phyloP scores from a whole-genome alignment of 345 rosid genomes.

The Zanthoxylum bungeanum region DNA sequence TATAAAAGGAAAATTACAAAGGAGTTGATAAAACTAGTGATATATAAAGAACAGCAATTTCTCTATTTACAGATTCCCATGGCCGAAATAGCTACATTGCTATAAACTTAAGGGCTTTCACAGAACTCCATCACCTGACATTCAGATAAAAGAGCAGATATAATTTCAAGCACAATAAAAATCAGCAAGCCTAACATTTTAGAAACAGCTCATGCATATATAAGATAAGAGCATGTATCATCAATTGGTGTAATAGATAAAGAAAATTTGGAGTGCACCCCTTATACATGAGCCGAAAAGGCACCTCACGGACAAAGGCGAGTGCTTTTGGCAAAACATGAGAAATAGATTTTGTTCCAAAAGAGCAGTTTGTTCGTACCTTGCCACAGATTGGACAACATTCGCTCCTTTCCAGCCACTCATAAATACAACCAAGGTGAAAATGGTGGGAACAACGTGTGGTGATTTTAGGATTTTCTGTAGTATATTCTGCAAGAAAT shows the following conservation, averaged over 20 bases:
- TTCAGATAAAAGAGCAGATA: neutral
- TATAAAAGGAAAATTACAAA: neutral
- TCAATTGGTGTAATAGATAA: no score
- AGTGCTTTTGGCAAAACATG: neutral
- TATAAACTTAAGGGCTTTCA: slow-evolving; percentile 35
- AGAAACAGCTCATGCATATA: neutral
- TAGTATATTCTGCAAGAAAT: slow-evolving; percentile 54
- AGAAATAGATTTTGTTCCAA: neutral
- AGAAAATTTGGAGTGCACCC: no score
- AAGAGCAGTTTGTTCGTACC: slow-evolving; percentile 27
- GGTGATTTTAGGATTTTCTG: slow-evolving; percentile 61
- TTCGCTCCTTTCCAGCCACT: slow-evolving; percentile 81
- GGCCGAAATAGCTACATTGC: slow-evolving; percentile 15
- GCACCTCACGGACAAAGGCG: neutral
- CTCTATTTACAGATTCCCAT: slow-evolving; percentile 25
- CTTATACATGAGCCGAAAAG: neutral
- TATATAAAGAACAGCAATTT: slow-evolving; percentile 11
- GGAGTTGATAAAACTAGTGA: neutral
- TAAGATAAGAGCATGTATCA: no score
- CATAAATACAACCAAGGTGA: slow-evolving; percentile 74
- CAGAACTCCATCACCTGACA: slow-evolving; percentile 52
- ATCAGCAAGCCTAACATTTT: neutral
- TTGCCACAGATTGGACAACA: slow-evolving; percentile 73
- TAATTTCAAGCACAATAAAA: slow-evolving; percentile 1
- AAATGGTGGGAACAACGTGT: slow-evolving; percentile 62